Base-by-base conservation (phyloP, 176 grass and related monocot genomes). In the Coix lacrymajobi region DNA sequence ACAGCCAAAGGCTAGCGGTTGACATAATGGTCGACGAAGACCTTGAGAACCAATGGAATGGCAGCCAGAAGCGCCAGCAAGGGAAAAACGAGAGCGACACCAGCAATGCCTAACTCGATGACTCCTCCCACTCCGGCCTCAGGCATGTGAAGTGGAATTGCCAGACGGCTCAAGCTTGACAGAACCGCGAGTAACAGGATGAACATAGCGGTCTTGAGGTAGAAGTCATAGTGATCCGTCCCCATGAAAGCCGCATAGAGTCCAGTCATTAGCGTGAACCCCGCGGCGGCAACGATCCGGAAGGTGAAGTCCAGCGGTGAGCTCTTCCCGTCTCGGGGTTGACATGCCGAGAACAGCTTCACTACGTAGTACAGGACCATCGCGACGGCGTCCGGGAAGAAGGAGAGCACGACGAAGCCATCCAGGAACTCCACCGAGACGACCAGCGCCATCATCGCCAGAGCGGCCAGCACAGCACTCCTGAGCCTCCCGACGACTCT, bases 91-190 rank as follows among this genome's bases (percentile, higher is more conserved):
- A 79, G 36, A 6, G 4, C 70, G 9, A 84, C 7, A 16, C 26
- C 1, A 2, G 26, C 30, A 2, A 66, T 19, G 65, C 44, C 12
- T 7, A 62, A 2, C 57, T 64, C 57, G 19, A 84, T 3, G 6
- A 34, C 71, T 38, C 81, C 58, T 52, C 58, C 54, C 10, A 16
- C 68, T 57, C 63, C 58, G 0, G 4, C 62, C 0, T 37, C 8
- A n/a, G 61, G 69, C 1, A 78, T 4, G 17, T 41, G 1, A 60
- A 76, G 9, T 7, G 36, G 82, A 14, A 64, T 29, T 2, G 46
- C 69, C 87, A 85, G 13, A 36, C 76, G 83, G 28, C 78, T 80
- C 77, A 77, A 74, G 69, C 83, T 69, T 10, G 77, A 85, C 14
- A 81, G 30, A 65, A 77, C 44, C 4, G 82, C 43, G 0, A 49